Evolutionary conservation across 2,329 filamentous ascomycete species (phyloP), one percentile per base, ranked within the genome.

Genomic region (Fusarium armeniacum): DNA sequence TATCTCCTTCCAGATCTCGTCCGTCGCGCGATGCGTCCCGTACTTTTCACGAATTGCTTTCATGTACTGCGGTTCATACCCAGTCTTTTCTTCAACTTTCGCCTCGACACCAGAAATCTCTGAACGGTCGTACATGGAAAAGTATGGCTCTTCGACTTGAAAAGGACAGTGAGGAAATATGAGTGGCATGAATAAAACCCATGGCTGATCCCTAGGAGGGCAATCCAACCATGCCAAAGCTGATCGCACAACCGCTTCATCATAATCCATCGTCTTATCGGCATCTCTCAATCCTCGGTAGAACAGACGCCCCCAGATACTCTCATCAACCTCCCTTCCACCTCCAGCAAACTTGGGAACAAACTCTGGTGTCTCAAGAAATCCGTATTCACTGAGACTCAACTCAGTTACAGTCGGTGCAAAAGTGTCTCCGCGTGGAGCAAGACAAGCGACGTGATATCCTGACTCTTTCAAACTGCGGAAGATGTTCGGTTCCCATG

Each of bases 401-500:
- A 83, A 68, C 66, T 84, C 82, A 0, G 82, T 83, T 3, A 81
- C 81, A 0, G 72, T 79, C 0, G 80, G 78, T 1, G 82, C 82
- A 61, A 83, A 85, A 0, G 77, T 79, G 60, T 84, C 79, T 0
- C 81, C 81, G 6, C 81, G 68, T 0, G 82, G 81, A 1, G 81
- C 78, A 5, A 84, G 78, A 40, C 78, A 85, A 0, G 83, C 82
- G 11, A 85, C 78, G 50, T 85, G 83, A 53, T 85, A 85, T 0
- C 83, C 83, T 1, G 71, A 68, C 41, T 84, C 82, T 51, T 82
- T 82, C 15, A 84, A 62, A 4, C 74, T 78, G 10, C 81, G 78
- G 62, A 85, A 83, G 3, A 85, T 52, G 49, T 85, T 85, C 2
- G 81, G 81, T 64, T 85, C 82, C 81, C 81, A 82, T 1, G 82